Conservation (phyloP, 1,139 yeast species). For the Lodderomyces pseudojiufengensis region DNA sequence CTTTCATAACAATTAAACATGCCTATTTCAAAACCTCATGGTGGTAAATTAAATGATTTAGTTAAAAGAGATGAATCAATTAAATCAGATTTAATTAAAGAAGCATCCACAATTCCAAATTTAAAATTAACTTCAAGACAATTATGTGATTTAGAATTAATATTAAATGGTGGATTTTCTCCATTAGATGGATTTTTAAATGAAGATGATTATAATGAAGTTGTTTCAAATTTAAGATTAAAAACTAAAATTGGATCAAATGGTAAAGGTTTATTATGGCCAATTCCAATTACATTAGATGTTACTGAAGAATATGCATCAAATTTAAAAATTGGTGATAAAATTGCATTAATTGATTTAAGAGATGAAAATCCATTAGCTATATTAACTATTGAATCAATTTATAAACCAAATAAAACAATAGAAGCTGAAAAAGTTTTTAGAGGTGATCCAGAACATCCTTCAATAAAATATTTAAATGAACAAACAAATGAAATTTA, state of each 20-base stretch:
- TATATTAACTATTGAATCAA: constrained; percentile 71
- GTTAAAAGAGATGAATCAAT: constrained; percentile 73
- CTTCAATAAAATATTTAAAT: constrained; percentile 74
- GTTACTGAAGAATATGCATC: constrained; percentile 55
- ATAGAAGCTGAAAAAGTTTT: constrained; percentile 81
- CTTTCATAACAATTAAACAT: no score
- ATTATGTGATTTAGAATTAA: constrained; percentile 87
- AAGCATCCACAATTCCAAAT: constrained; percentile 46
- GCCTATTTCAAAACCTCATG: constrained; percentile 85
- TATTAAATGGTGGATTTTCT: constrained; percentile 91
- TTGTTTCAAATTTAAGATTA: constrained; percentile 73
- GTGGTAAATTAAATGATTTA: constrained; percentile 83
- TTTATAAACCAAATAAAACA: constrained; percentile 76
- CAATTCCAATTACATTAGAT: constrained; percentile 91
- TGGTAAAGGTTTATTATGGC: constrained; percentile 74
- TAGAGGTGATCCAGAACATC: constrained; percentile 97
- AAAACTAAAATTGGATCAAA: constrained; percentile 38
- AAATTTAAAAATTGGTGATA: constrained; percentile 50
- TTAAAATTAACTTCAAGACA: constrained; percentile 78
- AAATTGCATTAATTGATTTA: constrained; percentile 73
- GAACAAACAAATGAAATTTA: constrained; percentile 79
- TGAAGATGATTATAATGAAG: constrained; percentile 76
- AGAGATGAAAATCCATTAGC: constrained; percentile 83
- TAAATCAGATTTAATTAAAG: constrained; percentile 52
- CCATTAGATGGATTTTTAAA: constrained; percentile 85